Conservation (phyloP, 495 filamentous ascomycete genomes). For the Durotheca rogersii region DNA sequence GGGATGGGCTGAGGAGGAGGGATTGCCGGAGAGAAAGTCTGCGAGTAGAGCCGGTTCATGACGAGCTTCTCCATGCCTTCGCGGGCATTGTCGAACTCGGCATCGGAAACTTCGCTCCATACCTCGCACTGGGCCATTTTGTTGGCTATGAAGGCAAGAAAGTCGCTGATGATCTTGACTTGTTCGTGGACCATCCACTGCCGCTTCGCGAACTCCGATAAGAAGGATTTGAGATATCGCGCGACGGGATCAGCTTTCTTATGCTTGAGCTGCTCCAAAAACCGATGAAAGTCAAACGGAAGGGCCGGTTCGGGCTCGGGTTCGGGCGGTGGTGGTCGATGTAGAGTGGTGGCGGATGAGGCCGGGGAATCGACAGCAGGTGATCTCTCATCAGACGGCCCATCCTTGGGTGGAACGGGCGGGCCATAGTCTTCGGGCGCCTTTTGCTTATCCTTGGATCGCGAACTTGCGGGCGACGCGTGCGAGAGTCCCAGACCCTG, state of each 20-base stretch:
- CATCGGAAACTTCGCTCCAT: constrained; percentile 93
- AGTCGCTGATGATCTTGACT: constrained; percentile 97
- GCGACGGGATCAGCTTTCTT: constrained; percentile 96
- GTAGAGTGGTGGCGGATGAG: constrained; percentile 56
- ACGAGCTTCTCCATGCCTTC: constrained; percentile 99
- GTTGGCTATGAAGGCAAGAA: constrained; percentile 94
- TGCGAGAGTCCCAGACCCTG: constrained; percentile 47
- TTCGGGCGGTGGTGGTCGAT: constrained; percentile 72
- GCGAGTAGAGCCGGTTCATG: constrained; percentile 95
- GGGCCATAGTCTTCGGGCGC: constrained; percentile 48
- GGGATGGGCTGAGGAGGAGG: constrained; percentile 73
- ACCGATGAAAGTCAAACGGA: constrained; percentile 97
- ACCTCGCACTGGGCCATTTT: constrained; percentile 99
- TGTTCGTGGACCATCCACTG: constrained; percentile 99
- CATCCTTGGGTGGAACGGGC: constrained; percentile 54
- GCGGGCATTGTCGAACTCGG: constrained; percentile 95
- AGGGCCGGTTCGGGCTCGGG: constrained; percentile 88
- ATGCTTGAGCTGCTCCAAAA: constrained; percentile 91
- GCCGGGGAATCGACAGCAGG: constrained; percentile 42
- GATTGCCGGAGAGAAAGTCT: constrained; percentile 95
- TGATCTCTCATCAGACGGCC: constrained; percentile 40
- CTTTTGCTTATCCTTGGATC: constrained; percentile 40
- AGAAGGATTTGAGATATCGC: constrained; percentile 89
- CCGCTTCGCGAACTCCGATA: constrained; percentile 92
- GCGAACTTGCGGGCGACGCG: constrained; percentile 38